A percentile compares a stretch with the other conserved stretches of the same genome.
Conservation (phyloP, 805 yeast species). For the Dipodascopsis uninucleata region DNA sequence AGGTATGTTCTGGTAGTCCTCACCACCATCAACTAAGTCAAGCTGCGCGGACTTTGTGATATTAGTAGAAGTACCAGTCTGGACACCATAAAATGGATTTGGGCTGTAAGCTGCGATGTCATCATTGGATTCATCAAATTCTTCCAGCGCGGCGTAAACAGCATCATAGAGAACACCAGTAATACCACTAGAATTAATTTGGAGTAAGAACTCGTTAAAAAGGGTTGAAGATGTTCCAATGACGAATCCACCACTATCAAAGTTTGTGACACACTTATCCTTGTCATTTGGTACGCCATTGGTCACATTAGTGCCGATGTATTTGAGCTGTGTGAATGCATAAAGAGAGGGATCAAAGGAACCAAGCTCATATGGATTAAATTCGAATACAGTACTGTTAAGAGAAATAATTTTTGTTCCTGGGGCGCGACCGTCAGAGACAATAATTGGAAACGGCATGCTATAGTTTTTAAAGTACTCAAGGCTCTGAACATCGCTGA, state of each 20-base stretch:
- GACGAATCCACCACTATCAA: slow-evolving; percentile 76
- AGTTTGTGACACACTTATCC: slow-evolving; percentile 58
- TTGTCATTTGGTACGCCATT: slow-evolving; percentile 53
- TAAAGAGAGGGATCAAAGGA: slow-evolving; percentile 79
- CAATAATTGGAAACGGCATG: slow-evolving; percentile 71
- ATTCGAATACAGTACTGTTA: slow-evolving; percentile 60
- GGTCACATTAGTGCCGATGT: slow-evolving; percentile 62
- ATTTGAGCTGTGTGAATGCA: slow-evolving; percentile 62
- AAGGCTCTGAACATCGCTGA: slow-evolving; percentile 54
- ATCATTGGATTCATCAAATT: slow-evolving; percentile 41
- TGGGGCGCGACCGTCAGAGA: slow-evolving; percentile 44
- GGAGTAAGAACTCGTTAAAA: slow-evolving; percentile 64
- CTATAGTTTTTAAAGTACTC: slow-evolving; percentile 57
- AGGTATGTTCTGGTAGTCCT: slow-evolving; percentile 64
- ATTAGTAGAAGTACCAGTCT: slow-evolving; percentile 39
- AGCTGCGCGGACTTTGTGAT: slow-evolving; percentile 44
- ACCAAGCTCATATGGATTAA: slow-evolving; percentile 68
- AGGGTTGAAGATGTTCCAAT: slow-evolving; percentile 80
- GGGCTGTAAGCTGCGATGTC: slow-evolving; percentile 72
- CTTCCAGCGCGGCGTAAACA: slow-evolving; percentile 45
- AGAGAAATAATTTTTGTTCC: slow-evolving; percentile 51
- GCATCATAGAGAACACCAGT: slow-evolving; percentile 47
- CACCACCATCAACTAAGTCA: slow-evolving; percentile 69
- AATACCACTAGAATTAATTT: slow-evolving; percentile 52
- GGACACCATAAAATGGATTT: slow-evolving; percentile 61